Percentiles rank a stretch among this genome's conserved stretches.
These are phyloP conservation scores for Cercospora sp. DNA, from an alignment of 2,329 filamentous ascomycete species.

Conservation along the genomic window DNA sequence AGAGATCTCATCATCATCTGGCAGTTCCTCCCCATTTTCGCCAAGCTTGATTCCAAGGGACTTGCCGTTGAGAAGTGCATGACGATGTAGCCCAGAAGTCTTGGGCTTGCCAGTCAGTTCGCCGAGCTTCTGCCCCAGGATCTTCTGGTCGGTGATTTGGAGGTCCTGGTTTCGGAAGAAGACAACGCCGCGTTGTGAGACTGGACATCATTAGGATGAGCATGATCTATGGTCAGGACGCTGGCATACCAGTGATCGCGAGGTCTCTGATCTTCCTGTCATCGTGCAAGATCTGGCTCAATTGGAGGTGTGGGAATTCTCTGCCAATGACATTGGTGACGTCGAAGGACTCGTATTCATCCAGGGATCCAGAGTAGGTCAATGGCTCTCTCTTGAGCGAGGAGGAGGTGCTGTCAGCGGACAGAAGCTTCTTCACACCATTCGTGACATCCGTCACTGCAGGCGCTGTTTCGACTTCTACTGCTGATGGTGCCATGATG, in stretches of 20 bases:
- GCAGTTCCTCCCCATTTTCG: slow-evolving; percentile 55
- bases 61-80: slow-evolving; percentile 36
- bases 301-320: slow-evolving; percentile 46
- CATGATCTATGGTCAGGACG: neutral
- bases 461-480: neutral
- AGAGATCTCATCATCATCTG: slow-evolving; percentile 61
- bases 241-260: slow-evolving; percentile 57
- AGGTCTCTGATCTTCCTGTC: slow-evolving; percentile 44
- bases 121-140: slow-evolving; percentile 61
- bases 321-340: slow-evolving; percentile 54
- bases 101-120: slow-evolving; percentile 60
- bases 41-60: slow-evolving; percentile 46
- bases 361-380: slow-evolving; percentile 43
- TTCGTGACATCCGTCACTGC: slow-evolving; percentile 9
- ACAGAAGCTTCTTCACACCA: slow-evolving; percentile 12
- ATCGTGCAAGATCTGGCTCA: slow-evolving; percentile 41
- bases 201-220: slow-evolving; percentile 41
- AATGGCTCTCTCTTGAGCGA: slow-evolving; percentile 14
- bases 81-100: slow-evolving; percentile 60
- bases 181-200: slow-evolving; percentile 68
- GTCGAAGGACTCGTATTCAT: slow-evolving; percentile 50
- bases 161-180: slow-evolving; percentile 62
- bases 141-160: slow-evolving; percentile 63
- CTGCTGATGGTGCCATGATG: slow-evolving; percentile 9
- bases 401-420: neutral